Conservation (phyloP, 2,329 filamentous ascomycete species). For the Colletotrichum brevisporum region DNA sequence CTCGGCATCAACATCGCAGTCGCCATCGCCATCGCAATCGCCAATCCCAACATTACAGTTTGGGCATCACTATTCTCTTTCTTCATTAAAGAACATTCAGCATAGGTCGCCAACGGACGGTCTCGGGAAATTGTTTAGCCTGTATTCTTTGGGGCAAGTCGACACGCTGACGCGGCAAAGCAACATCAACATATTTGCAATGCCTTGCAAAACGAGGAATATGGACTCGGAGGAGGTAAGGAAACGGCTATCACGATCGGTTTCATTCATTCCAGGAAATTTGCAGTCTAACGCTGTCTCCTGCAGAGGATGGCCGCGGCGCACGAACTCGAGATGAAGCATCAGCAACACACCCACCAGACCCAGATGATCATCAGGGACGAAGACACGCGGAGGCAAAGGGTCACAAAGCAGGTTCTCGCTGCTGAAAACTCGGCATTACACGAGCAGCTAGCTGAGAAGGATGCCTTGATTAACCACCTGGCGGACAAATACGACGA, state of each 20-base stretch:
- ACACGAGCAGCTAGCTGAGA: conserved; percentile 71
- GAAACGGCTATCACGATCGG: background rate
- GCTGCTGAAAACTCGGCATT: conserved; percentile 81
- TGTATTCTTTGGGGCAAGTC: background rate
- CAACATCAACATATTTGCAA: conserved; percentile 19
- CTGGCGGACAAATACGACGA: conserved; percentile 58
- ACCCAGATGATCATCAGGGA: conserved; percentile 79
- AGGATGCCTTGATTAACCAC: conserved; percentile 71
- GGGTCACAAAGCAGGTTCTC: conserved; percentile 78
- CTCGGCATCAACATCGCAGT: conserved; percentile 7
- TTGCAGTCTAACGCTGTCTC: background rate
- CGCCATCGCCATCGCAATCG: conserved; percentile 3
- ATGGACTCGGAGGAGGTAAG: conserved; percentile 39
- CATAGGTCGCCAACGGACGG: too few relatives aligned
- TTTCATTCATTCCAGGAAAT: background rate
- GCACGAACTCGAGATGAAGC: conserved; percentile 76
- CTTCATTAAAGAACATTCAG: background rate
- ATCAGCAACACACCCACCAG: conserved; percentile 75
- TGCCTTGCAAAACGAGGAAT: conserved; percentile 39
- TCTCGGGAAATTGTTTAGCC: background rate
- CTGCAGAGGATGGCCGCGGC: conserved; percentile 60
- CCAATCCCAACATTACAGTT: conserved; percentile 9
- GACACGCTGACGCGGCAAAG: conserved; percentile 34
- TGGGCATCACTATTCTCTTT: conserved; percentile 7
- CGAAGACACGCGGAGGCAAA: conserved; percentile 80